Conservation (phyloP, 1,139 yeast genomes). For the Yamadazyma spencermartinsiae region DNA sequence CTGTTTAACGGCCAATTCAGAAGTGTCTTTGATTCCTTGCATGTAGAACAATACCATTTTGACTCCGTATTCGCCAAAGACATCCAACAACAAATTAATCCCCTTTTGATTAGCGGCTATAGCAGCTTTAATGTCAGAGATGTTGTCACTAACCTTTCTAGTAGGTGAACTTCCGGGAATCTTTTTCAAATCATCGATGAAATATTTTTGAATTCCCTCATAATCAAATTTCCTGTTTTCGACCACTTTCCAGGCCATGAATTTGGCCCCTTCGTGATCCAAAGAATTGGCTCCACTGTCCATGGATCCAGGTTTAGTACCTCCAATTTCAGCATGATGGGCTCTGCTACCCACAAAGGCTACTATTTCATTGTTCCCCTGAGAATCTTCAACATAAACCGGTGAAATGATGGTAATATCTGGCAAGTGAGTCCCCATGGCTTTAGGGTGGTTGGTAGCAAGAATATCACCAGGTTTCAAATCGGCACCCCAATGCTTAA, state of each 20-base stretch:
- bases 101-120: conserved; percentile 70
- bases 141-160: conserved; percentile 56
- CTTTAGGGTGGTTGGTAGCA: conserved; percentile 22
- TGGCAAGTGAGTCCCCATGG: conserved; percentile 23
- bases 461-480: conserved; percentile 21
- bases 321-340: conserved; percentile 71
- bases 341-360: conserved; percentile 67
- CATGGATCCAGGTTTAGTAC: conserved; percentile 65
- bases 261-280: conserved; percentile 66
- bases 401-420: conserved; percentile 23
- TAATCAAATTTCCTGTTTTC: conserved; percentile 54
- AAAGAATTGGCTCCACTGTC: conserved; percentile 61
- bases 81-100: conserved; percentile 46
- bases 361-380: conserved; percentile 50
- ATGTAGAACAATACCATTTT: conserved; percentile 57
- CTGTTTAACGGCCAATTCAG: conserved; percentile 55
- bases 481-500: conserved; percentile 18
- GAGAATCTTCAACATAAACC: conserved; percentile 16
- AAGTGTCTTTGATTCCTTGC: conserved; percentile 61
- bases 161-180: conserved; percentile 62
- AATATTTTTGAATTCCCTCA: conserved; percentile 45
- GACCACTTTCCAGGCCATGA: conserved; percentile 56
- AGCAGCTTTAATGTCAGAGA: conserved; percentile 67
- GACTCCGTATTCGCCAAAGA: conserved; percentile 52
- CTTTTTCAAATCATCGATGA: conserved; percentile 53